Percentiles rank a stretch among this genome's conserved stretches.
These are phyloP conservation scores for Vigna radiata DNA, from an alignment of 306 rosid genomes.

Conservation along the genomic window DNA sequence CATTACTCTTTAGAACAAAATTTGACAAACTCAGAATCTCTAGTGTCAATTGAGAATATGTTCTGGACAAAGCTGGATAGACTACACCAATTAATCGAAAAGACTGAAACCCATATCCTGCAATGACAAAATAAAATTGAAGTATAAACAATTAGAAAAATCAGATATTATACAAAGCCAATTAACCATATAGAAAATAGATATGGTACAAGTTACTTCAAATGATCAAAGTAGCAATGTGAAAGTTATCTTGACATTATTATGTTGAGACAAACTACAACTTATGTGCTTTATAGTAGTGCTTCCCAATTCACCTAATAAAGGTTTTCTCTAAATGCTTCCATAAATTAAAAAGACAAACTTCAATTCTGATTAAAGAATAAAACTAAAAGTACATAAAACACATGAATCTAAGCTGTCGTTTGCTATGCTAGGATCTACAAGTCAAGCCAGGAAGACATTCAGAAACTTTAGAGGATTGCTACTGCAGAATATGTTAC, in stretches of 20 bases:
- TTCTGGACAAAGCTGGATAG: neutral
- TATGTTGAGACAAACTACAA: neutral
- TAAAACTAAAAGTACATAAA: too few relatives aligned
- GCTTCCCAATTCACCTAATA: too few relatives aligned
- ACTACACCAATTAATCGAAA: conserved; percentile 61
- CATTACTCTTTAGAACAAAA: conserved; percentile 40
- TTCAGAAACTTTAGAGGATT: neutral
- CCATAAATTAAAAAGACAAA: too few relatives aligned
- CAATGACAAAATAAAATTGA: conserved; percentile 41
- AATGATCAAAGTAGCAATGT: neutral
- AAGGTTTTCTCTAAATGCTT: neutral
- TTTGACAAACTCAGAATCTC: conserved; percentile 26
- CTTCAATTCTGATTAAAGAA: too few relatives aligned
- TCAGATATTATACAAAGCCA: neutral
- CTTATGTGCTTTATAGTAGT: too few relatives aligned
- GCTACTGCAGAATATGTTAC: neutral
- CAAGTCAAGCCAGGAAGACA: neutral
- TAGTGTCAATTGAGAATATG: conserved; percentile 4
- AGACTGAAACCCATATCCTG: conserved; percentile 93
- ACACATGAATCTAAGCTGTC: neutral
- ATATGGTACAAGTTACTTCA: neutral
- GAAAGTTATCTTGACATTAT: neutral
- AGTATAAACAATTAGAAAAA: conserved; percentile 20
- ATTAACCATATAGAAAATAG: neutral
- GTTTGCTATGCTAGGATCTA: neutral